Evolutionary conservation across 371 early-diverging fungal genomes (phyloP), one percentile per base, ranked within the genome.

Genomic region (Syncephalastrum sp.): DNA sequence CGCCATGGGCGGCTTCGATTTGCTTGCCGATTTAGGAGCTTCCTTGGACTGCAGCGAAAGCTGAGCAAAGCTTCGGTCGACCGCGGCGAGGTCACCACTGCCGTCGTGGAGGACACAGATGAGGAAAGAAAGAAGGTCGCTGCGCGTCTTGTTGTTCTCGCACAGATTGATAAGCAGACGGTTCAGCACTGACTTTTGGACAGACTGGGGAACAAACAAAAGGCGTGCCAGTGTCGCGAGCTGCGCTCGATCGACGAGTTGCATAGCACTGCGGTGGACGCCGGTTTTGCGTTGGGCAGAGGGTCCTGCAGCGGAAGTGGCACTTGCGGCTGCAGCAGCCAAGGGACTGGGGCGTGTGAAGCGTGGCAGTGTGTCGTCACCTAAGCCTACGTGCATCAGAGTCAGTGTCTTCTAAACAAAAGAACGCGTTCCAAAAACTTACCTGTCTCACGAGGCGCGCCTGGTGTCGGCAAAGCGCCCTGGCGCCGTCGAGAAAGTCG

Each of bases 101-200:
- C 92, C 92, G 57, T 93, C 92, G 54, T 90, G 89, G 45, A 98
- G 78, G 24, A 96, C 85, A 25, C 91, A 90, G 15, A 98, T 81
- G 54, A 98, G 72, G 43, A 95, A 79, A 1, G 90, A 86, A 14
- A 97, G 75, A 1, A 97, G 68, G 54, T 98, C 97, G 8, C 83
- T 65, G 10, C 97, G 82, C 1, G 96, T 91, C 59, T 87, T 86
- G 60, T 83, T 85, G 69, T 96, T 96, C 68, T 96, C 95, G 64
- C 93, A 91, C 6, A 98, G 82, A 67, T 93, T 93, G 50, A 89
- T 79, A 47, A 98, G 66, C 14, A 94, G 64, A 50, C 85, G 79
- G 58, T 85, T 84, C 42, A 95, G 66, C 38, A 88, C 75, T 17
- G 84, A 74, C 62, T 88, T 91, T 19, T 83, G 82, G 16, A 87